Conservation (phyloP, 2,329 filamentous ascomycete genomes). For the Alternaria solani region DNA sequence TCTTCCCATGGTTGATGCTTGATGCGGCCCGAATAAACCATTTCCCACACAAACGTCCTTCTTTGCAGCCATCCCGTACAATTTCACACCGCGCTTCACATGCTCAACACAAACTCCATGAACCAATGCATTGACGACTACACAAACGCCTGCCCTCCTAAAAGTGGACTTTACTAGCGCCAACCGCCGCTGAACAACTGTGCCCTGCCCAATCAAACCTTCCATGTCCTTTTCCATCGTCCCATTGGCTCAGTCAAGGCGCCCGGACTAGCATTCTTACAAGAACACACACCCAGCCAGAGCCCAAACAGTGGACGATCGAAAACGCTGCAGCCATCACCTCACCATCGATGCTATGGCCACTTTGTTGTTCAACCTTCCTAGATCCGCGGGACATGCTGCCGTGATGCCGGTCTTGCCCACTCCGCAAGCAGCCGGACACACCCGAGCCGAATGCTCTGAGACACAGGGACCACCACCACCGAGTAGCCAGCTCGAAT, state of each 20-base stretch:
- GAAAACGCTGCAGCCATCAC: neutral
- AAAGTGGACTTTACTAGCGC: conserved; percentile 22
- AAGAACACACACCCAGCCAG: conserved; percentile 23
- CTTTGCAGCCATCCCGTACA: neutral
- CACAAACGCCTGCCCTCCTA: conserved; percentile 15
- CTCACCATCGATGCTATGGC: neutral
- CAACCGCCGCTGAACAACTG: conserved; percentile 21
- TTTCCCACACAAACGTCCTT: neutral
- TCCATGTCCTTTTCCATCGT: conserved; percentile 19
- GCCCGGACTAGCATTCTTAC: conserved; percentile 32
- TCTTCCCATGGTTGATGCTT: conserved; percentile 6
- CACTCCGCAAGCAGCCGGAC: conserved; percentile 30
- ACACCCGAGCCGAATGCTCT: conserved; percentile 25
- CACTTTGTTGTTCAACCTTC: conserved; percentile 3
- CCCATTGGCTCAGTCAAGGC: conserved; percentile 39
- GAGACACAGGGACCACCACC: conserved; percentile 30
- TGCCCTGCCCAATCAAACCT: conserved; percentile 36
- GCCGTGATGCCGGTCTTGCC: conserved; percentile 17
- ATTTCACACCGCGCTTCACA: conserved; percentile 5
- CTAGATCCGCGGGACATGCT: conserved; percentile 1
- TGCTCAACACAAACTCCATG: conserved; percentile 10
- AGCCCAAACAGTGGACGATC: conserved; percentile 12
- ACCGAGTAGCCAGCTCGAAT: conserved; percentile 22
- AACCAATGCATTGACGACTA: conserved; percentile 33
- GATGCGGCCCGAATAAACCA: neutral